phyloP scores from a whole-genome alignment of 768 basidiomycete species.

The Phylloporus sp. region DNA sequence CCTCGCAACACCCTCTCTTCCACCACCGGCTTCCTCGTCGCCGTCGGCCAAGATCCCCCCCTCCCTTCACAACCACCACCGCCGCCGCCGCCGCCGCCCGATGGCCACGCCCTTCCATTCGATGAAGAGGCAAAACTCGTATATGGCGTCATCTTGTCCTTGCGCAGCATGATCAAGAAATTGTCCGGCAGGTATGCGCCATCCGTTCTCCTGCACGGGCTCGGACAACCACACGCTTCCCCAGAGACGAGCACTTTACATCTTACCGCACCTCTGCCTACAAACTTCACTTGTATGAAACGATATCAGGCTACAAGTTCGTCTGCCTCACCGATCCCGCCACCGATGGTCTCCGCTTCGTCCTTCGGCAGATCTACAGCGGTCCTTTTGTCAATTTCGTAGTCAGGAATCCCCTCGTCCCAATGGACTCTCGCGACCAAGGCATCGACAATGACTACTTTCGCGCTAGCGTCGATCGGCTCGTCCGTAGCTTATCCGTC shows the following conservation, averaged over 20 bases:
- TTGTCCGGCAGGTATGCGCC: slow-evolving; percentile 63
- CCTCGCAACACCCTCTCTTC: slow-evolving; percentile 66
- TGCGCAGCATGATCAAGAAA: slow-evolving; percentile 94
- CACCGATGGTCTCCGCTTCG: slow-evolving; percentile 74
- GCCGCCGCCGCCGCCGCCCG: slow-evolving; percentile 12
- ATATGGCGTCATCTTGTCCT: slow-evolving; percentile 87
- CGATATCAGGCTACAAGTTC: slow-evolving; percentile 90
- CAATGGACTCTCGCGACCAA: slow-evolving; percentile 74
- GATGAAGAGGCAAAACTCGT: slow-evolving; percentile 98
- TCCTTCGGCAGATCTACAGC: slow-evolving; percentile 85
- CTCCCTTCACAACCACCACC: slow-evolving; percentile 17
- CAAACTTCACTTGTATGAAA: slow-evolving; percentile 91
- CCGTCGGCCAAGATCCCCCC: slow-evolving; percentile 43
- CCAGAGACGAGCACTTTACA: slow-evolving; percentile 86
- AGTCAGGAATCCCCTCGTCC: slow-evolving; percentile 83
- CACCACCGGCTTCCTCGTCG: slow-evolving; percentile 63
- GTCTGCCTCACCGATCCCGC: slow-evolving; percentile 87
- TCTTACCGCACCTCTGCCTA: slow-evolving; percentile 89
- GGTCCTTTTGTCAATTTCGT: slow-evolving; percentile 94
- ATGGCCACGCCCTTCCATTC: slow-evolving; percentile 60
- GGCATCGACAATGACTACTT: slow-evolving; percentile 96
- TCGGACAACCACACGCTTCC: not conserved
- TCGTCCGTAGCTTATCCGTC: slow-evolving; percentile 56
- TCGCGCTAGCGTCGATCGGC: slow-evolving; percentile 69
- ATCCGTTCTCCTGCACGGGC: not conserved